phyloP scores from a whole-genome alignment of 2,329 filamentous ascomycete genomes.

The Diaporthe velutina region DNA sequence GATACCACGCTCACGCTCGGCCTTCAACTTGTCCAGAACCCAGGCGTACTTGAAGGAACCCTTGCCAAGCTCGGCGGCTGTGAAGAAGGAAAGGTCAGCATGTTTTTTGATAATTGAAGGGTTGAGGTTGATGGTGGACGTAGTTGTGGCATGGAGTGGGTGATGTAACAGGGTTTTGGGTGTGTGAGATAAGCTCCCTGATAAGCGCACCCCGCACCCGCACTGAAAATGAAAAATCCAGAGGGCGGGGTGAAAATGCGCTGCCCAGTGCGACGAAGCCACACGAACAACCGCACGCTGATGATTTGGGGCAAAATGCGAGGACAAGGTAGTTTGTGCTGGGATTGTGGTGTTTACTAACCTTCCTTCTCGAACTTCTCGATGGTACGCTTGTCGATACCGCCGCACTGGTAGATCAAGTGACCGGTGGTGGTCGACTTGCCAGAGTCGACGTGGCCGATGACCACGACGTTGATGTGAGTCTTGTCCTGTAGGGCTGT shows the following conservation, averaged over 20 bases:
- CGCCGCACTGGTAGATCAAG: constrained; percentile 99
- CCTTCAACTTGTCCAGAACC: constrained; percentile 99
- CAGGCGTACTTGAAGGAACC: constrained; percentile 99
- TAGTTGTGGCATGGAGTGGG: not conserved
- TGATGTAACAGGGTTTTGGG: constrained; percentile 18
- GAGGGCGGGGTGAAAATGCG: constrained; percentile 34
- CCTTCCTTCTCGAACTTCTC: constrained; percentile 99
- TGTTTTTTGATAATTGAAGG: not conserved
- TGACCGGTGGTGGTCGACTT: constrained; percentile 96
- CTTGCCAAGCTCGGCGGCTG: constrained; percentile 98
- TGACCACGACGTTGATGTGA: constrained; percentile 81
- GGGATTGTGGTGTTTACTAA: constrained; percentile 59
- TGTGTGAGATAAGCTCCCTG: constrained; percentile 29
- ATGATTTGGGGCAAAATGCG: not conserved
- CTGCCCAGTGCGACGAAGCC: constrained; percentile 6
- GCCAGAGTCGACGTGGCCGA: constrained; percentile 96
- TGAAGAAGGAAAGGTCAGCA: constrained; percentile 39
- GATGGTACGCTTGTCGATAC: constrained; percentile 99
- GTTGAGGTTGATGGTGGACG: not conserved
- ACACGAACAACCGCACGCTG: constrained; percentile 39
- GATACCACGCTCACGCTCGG: constrained; percentile 99
- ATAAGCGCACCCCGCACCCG: constrained; percentile 39
- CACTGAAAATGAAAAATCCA: constrained; percentile 39
- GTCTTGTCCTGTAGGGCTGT: constrained; percentile 86
- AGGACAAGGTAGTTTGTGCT: not conserved